Conservation (phyloP, 2,329 filamentous ascomycete species). For the Emmonsia crescens region DNA sequence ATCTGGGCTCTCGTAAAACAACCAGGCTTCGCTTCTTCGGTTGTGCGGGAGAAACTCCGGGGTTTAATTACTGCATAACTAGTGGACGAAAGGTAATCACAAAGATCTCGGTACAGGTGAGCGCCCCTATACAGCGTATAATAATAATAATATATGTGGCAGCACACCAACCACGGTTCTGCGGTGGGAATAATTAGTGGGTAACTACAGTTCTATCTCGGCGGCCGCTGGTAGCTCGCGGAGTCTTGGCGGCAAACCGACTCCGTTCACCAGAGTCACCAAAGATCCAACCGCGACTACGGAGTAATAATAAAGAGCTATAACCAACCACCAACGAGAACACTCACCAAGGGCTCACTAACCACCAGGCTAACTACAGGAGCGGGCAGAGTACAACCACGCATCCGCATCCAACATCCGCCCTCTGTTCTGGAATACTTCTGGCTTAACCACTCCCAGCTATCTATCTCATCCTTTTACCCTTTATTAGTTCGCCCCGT, state of each 20-base stretch:
- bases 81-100: neutral
- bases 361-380: neutral
- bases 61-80: no score
- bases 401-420: neutral
- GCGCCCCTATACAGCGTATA: neutral
- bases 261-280: neutral
- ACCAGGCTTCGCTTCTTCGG: no score
- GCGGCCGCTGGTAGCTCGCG: no score
- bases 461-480: neutral
- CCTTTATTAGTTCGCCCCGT: neutral
- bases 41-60: no score
- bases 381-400: neutral
- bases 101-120: neutral
- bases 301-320: no score
- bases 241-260: neutral
- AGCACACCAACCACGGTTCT: neutral
- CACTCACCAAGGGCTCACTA: no score
- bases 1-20: neutral
- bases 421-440: neutral
- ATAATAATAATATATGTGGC: neutral
- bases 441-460: neutral
- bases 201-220: no score
- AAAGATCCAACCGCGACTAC: neutral
- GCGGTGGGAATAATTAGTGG: no score
- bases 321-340: no score